These are phyloP conservation scores for Brasenia schreberi DNA, from an alignment of 164 flowering plant species.

Conservation along the genomic window DNA sequence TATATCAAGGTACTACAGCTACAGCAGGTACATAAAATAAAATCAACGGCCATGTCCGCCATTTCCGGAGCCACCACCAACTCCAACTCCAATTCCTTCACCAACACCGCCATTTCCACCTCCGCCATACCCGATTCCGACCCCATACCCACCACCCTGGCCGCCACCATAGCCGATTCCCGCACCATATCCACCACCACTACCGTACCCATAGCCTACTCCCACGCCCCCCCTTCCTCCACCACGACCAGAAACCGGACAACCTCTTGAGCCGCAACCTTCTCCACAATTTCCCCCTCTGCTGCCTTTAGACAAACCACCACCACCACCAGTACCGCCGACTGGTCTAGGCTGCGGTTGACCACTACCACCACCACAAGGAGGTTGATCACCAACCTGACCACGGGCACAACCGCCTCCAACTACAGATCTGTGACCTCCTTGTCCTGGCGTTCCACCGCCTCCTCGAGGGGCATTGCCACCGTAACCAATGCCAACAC, in stretches of 20 bases:
- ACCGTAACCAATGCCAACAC: background rate
- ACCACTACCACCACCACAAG: background rate
- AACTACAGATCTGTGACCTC: background rate
- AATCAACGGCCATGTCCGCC: conserved; percentile 1
- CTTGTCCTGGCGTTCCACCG: background rate
- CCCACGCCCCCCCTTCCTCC: background rate
- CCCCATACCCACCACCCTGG: background rate
- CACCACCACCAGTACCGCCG: background rate
- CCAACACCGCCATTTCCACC: conserved; percentile 1
- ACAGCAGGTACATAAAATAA: too few relatives aligned
- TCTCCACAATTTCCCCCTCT: background rate
- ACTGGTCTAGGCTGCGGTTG: background rate
- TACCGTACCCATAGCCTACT: background rate
- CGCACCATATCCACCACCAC: conserved; percentile 1
- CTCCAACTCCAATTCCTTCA: conserved; percentile 1
- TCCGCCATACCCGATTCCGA: background rate
- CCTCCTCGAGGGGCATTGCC: background rate
- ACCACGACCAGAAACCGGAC: background rate
- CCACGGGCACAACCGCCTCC: background rate
- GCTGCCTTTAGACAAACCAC: background rate
- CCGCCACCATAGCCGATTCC: background rate
- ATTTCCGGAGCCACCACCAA: background rate
- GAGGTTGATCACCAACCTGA: background rate
- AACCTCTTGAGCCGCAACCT: background rate
- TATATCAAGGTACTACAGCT: too few relatives aligned